Evolutionary conservation across 2,329 filamentous ascomycete genomes (phyloP).

Genomic region (Lachnellula cervina): DNA sequence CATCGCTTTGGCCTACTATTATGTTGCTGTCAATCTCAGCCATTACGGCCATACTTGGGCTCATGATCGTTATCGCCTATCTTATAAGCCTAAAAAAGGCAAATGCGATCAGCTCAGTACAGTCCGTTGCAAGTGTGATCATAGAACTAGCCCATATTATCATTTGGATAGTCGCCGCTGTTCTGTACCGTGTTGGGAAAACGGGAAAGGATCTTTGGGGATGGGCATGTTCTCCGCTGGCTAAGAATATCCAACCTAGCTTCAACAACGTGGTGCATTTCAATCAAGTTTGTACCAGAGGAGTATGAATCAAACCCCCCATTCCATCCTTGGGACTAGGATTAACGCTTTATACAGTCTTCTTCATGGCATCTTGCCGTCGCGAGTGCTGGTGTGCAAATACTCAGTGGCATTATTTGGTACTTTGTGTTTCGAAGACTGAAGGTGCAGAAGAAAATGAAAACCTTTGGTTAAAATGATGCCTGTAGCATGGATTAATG

Average conservation of each 20-base stretch:
- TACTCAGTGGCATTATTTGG: slow-evolving; percentile 2
- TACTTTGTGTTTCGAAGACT: slow-evolving; percentile 3
- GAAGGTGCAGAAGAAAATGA: slow-evolving; percentile 4
- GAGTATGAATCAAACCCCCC: slow-evolving; percentile 5
- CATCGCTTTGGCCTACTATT: slow-evolving; percentile 12
- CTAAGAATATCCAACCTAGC: slow-evolving; percentile 16
- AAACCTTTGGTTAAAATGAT: neutral
- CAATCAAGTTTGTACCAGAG: slow-evolving; percentile 14
- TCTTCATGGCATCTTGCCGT: slow-evolving; percentile 6
- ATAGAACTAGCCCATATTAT: slow-evolving; percentile 12
- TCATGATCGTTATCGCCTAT: slow-evolving; percentile 15
- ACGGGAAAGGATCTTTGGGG: slow-evolving; percentile 21
- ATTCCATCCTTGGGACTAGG: neutral
- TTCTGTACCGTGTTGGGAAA: slow-evolving; percentile 17
- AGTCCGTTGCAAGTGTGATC: slow-evolving; percentile 6
- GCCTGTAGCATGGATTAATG: no score
- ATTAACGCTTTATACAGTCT: neutral
- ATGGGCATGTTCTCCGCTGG: slow-evolving; percentile 17
- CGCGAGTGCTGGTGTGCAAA: slow-evolving; percentile 5
- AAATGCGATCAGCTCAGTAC: slow-evolving; percentile 11
- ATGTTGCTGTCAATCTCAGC: slow-evolving; percentile 13
- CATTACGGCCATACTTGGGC: slow-evolving; percentile 11
- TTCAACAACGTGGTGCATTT: slow-evolving; percentile 21
- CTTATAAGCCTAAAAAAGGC: slow-evolving; percentile 10
- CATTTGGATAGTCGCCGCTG: slow-evolving; percentile 15